These are phyloP conservation scores for Globomyces pollinis-pini DNA, from an alignment of 192 early-diverging fungal species.

Conservation along the genomic window DNA sequence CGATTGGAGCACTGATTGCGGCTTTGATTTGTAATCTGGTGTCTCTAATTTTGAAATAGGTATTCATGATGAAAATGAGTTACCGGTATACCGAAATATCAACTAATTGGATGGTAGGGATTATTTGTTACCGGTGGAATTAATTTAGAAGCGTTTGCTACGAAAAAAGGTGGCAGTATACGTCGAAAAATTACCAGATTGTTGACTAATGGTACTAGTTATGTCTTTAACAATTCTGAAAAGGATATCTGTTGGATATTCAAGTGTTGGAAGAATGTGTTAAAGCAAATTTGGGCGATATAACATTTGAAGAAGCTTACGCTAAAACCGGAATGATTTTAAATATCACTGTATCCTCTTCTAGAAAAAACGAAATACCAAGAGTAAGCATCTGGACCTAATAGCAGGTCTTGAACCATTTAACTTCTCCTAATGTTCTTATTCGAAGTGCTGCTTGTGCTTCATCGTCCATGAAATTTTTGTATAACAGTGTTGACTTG, in stretches of 20 bases:
- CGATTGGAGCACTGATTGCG: slow-evolving; percentile 66
- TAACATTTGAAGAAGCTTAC: slow-evolving; percentile 59
- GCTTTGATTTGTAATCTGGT: slow-evolving; percentile 68
- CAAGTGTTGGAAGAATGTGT: slow-evolving; percentile 70
- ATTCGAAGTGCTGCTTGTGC: slow-evolving; percentile 71
- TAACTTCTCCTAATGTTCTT: slow-evolving; percentile 71
- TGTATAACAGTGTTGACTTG: slow-evolving; percentile 60
- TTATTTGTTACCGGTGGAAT: slow-evolving; percentile 54
- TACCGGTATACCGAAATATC: no score
- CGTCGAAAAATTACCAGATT: slow-evolving; percentile 57
- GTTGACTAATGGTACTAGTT: slow-evolving; percentile 58
- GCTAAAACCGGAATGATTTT: slow-evolving; percentile 54
- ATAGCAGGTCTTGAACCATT: slow-evolving; percentile 65
- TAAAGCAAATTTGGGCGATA: slow-evolving; percentile 59
- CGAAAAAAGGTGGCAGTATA: slow-evolving; percentile 49
- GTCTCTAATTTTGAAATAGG: no score
- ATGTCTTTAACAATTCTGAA: slow-evolving; percentile 31
- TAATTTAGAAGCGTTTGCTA: slow-evolving; percentile 58
- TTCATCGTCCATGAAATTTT: slow-evolving; percentile 60
- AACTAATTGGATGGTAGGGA: no score
- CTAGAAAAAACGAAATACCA: slow-evolving; percentile 65
- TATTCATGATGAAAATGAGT: slow-evolving; percentile 67
- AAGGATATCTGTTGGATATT: slow-evolving; percentile 66
- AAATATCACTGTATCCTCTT: slow-evolving; percentile 72
- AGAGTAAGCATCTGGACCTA: no score